phyloP scores from a whole-genome alignment of 1,139 yeast genomes.

The Blastobotrys malaysiensis region DNA sequence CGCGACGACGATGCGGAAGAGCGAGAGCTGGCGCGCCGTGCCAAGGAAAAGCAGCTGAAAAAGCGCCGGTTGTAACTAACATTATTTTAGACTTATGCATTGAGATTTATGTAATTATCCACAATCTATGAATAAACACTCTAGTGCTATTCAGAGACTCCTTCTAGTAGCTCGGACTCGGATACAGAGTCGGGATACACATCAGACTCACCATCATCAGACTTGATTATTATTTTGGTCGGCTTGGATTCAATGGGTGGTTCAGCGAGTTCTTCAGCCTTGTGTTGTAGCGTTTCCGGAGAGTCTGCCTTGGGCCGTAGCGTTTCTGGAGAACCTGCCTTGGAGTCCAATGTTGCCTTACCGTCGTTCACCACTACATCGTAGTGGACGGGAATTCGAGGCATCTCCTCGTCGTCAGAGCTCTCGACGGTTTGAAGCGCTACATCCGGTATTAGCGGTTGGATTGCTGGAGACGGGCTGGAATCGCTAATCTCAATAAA shows the following conservation, averaged over 20 bases:
- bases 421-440: neutral
- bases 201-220: constrained; percentile 12
- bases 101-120: neutral
- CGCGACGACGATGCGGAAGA: constrained; percentile 62
- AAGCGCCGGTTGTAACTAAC: constrained; percentile 2
- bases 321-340: neutral
- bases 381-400: neutral
- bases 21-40: constrained; percentile 49
- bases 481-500: neutral
- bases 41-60: constrained; percentile 38
- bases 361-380: neutral
- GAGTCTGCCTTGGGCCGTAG: too few species aligned
- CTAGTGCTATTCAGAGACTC: constrained; percentile 8
- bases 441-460: neutral
- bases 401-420: neutral
- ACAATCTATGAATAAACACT: neutral
- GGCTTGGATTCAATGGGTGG: too few species aligned
- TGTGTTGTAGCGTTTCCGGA: too few species aligned
- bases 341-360: neutral
- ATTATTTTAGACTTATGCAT: constrained; percentile 1
- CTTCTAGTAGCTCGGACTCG: constrained; percentile 26
- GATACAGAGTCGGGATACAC: constrained; percentile 29
- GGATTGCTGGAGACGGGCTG: neutral
- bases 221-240: neutral
- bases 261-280: too few species aligned